Evolutionary conservation across 169 alveolate species (phyloP).

Genomic region (Plasmodium billcollinsi): DNA sequence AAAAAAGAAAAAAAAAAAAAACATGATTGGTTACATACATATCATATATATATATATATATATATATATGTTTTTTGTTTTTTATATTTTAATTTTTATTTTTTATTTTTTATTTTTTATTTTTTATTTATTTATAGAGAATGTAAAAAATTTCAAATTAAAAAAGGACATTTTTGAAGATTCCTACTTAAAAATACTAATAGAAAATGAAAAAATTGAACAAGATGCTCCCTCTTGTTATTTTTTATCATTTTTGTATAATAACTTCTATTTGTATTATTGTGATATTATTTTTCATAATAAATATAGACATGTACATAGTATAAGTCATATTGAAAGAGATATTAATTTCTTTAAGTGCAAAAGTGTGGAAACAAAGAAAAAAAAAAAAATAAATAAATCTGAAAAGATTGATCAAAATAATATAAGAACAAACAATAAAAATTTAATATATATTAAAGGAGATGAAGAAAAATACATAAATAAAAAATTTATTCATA

Average conservation of each 20-base stretch:
- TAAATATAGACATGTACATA: neutral
- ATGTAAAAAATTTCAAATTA: neutral
- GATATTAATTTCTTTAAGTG: slow-evolving; percentile 17
- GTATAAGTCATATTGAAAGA: slow-evolving; percentile 11
- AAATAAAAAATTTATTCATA: neutral
- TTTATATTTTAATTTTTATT: too few relatives aligned
- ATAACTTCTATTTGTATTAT: slow-evolving; percentile 8
- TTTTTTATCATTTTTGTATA: slow-evolving; percentile 13
- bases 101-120: too few relatives aligned
- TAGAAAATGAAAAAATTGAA: slow-evolving; percentile 28
- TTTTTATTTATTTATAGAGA: neutral
- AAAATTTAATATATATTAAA: neutral
- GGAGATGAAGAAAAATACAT: neutral
- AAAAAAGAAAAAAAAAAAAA: neutral
- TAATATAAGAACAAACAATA: neutral
- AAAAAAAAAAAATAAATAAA: neutral
- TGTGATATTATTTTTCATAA: slow-evolving; percentile 3
- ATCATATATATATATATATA: too few relatives aligned
- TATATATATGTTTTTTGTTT: too few relatives aligned
- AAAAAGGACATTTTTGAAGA: slow-evolving; percentile 2
- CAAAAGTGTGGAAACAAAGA: neutral
- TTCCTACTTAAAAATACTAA: slow-evolving; percentile 11
- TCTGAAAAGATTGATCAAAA: neutral
- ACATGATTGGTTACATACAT: neutral
- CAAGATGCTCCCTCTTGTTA: slow-evolving; percentile 11